Base-by-base conservation (phyloP, 306 rosid species). In the Ormosia semicastrata region DNA sequence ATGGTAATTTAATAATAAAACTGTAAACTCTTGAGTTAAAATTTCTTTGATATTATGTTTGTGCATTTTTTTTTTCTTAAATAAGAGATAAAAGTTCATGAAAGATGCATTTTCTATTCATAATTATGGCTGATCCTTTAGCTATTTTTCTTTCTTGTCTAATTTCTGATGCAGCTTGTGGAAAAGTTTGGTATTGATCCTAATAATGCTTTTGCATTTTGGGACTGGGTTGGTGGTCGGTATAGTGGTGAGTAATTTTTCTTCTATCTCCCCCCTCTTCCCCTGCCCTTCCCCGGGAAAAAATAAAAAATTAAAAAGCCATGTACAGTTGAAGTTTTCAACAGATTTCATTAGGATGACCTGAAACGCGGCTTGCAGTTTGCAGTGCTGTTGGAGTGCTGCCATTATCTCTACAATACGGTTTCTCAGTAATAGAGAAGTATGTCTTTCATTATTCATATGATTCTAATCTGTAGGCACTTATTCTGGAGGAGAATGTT, bases 211-310 rank as follows among this genome's bases (percentile, higher is more conserved):
- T 95, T 95, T 82, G 98, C 98, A 52, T 92, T 95, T 83, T 93
- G 97, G 99, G 98, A 95, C 81, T 95, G 98, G 98, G 98, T 95
- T 84, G 99, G 99, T 85, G 99, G 99, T 82, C 91, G 98, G 56
- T 95, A 95, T 63, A 95, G 98, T 54, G 98, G 99, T 93, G 84
- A 81, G 66, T 83, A 85, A 82, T 46, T 62, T 33, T 76, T 33
- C 24, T 74, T 8, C 4, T 47, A n/a, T 30, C 15, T 47, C 5
- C 36, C 4, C 47, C 4, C 5, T 6, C 3, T 4, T 39, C 44
- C 44, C 13, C 7, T 1, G 2, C 7, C 7, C 4, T 3, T 7
- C 39, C 57, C 24, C 24, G 1, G 11, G 10, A 46, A 9, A 47
- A 24, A 24, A 24, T 24, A 24, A 24, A 24, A 24, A 24, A 24